Base-by-base conservation (phyloP, 2,329 filamentous ascomycete genomes). In the Didymella pinodella region DNA sequence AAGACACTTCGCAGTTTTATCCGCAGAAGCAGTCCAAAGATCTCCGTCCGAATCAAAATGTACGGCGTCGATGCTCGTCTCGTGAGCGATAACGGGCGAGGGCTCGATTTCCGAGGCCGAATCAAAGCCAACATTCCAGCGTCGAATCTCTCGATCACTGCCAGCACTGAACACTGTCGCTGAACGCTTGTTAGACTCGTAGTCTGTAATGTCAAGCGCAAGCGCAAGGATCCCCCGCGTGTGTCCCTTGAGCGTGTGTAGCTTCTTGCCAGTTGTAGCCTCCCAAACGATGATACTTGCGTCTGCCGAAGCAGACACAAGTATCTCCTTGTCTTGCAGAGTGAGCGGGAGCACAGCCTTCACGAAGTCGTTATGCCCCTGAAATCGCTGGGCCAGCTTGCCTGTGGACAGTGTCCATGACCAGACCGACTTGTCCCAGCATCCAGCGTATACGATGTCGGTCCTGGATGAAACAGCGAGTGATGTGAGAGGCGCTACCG, bases 381-480 rank as follows among this genome's bases (percentile, higher is more conserved):
- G 84, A 66, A 88, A 93, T 63, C 83, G 88, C 61, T 80, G 83
- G n/a, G 80, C 81, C 32, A 64, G 61, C 50, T 70, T 69, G 18
- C 68, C 65, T 18, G 69, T 68, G 18, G 83, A 80, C 31, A 89
- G 80, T 2, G 70, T 84, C 90, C 92, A 97, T 31, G 90, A 90
- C 88, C 93, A 97, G 57, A 98, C 85, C 20, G 87, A 85, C 79
- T 96, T 97, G 79, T 99, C 94, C 95, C 95, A 99, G 59, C 89
- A 95, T 32, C 93, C 94, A 25, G 92, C 92, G 76, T 92, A 97
- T 11, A 97, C 73, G 1, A 84, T 90, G 49, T 71, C 68, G 4
- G 71, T 70, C 11, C 29, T 64, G 2, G 66, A 48, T 5, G 71
- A 74, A 18, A 77, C 49, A 29, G 71, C 71, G 43, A 78, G 48